phyloP scores from a whole-genome alignment of 352 stramenopile genomes.

The Blastocystis sp. region DNA sequence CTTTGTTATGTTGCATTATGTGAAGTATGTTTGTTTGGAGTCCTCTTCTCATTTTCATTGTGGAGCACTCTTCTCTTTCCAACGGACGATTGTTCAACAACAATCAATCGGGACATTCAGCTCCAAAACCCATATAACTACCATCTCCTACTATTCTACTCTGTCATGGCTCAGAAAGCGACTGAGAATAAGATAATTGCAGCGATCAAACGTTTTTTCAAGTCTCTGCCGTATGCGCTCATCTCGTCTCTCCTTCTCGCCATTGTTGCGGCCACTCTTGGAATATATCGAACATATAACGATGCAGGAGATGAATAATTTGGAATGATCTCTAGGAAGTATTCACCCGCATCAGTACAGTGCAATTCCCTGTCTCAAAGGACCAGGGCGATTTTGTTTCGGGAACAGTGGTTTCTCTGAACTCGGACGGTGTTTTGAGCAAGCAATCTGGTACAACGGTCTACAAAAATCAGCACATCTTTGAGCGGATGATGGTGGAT shows the following conservation, averaged over 20 bases:
- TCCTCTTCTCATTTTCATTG: too few species aligned
- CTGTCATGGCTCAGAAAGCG: background rate
- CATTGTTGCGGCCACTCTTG: background rate
- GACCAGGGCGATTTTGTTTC: background rate
- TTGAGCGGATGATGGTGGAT: constrained; percentile 22
- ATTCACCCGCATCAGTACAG: background rate
- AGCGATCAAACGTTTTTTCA: background rate
- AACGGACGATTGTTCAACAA: too few species aligned
- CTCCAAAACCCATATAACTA: background rate
- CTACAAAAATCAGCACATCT: constrained; percentile 49
- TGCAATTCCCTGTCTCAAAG: background rate
- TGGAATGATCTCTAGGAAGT: background rate
- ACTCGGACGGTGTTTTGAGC: background rate
- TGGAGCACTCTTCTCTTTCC: too few species aligned
- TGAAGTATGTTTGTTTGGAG: background rate
- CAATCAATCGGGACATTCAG: too few species aligned
- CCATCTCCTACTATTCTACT: background rate
- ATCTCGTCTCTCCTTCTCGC: background rate
- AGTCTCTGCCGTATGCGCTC: background rate
- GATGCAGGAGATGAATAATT: background rate
- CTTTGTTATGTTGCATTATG: background rate
- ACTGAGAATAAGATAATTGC: background rate
- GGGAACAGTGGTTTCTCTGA: constrained; percentile 5
- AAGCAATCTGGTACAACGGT: constrained; percentile 20
- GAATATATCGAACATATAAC: background rate